A percentile compares a stretch with the other conserved stretches of the same genome.
Conservation (phyloP, 1,284 basidiomycete species). For the Puccinia polysora region DNA sequence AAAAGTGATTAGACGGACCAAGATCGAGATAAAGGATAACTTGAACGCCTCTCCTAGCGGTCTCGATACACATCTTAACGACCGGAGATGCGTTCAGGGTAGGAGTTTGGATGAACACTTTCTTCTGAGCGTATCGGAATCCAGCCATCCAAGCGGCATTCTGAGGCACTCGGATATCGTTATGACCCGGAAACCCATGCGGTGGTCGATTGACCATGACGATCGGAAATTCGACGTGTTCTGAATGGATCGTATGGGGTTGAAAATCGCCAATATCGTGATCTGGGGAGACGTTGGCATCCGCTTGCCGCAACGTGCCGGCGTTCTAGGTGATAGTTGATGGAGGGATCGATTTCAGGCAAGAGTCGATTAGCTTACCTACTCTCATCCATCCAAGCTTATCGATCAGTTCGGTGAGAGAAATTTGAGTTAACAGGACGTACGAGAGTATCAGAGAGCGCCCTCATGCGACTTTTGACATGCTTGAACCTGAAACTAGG, state of each 20-base stretch:
- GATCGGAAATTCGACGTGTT: conserved; percentile 62
- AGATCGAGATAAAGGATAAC: conserved; percentile 65
- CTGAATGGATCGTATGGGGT: conserved; percentile 49
- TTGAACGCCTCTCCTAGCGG: conserved; percentile 65
- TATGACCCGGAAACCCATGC: conserved; percentile 61
- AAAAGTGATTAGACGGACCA: conserved; percentile 51
- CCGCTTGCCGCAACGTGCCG: conserved; percentile 20
- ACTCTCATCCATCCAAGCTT: too few relatives aligned
- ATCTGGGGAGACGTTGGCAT: conserved; percentile 38
- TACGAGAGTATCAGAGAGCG: conserved; percentile 31
- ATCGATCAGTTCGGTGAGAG: too few relatives aligned
- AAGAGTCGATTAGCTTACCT: too few relatives aligned
- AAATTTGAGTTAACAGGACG: too few relatives aligned
- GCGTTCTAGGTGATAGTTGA: too few relatives aligned
- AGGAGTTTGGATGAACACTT: conserved; percentile 72
- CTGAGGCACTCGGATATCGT: conserved; percentile 64
- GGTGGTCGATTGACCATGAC: conserved; percentile 68
- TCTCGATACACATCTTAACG: conserved; percentile 63
- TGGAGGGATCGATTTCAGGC: not conserved
- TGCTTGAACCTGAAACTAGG: not conserved
- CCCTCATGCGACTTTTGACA: conserved; percentile 26
- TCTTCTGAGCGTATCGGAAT: conserved; percentile 64
- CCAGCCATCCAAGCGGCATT: conserved; percentile 71
- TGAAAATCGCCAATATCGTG: conserved; percentile 45
- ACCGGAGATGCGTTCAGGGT: conserved; percentile 70